These are phyloP conservation scores for Citeromyces nyonsensis DNA, from an alignment of 805 yeast genomes.

Conservation along the genomic window DNA sequence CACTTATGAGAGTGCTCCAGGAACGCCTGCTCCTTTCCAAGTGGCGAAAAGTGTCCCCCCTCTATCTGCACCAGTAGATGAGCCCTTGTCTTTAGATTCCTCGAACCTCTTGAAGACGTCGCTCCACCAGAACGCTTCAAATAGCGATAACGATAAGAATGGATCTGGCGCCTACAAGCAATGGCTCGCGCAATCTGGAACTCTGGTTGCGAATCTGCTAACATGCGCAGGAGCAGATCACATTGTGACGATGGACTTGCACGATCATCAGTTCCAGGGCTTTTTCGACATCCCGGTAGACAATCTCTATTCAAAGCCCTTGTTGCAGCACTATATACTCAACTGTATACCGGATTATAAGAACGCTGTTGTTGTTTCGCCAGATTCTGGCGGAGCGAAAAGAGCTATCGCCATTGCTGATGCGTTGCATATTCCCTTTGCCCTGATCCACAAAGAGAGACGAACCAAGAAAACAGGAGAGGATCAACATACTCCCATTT, in stretches of 20 bases:
- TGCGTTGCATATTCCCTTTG: conserved; percentile 74
- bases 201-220: conserved; percentile 73
- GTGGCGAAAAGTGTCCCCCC: neutral
- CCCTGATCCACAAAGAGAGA: conserved; percentile 89
- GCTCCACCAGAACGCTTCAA: conserved; percentile 13
- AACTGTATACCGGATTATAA: conserved; percentile 65
- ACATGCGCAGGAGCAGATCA: conserved; percentile 94
- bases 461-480: conserved; percentile 21
- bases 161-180: conserved; percentile 64
- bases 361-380: conserved; percentile 86
- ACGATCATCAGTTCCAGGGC: conserved; percentile 97
- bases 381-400: conserved; percentile 99
- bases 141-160: conserved; percentile 3
- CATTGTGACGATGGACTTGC: conserved; percentile 93
- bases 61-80: neutral
- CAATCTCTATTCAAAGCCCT: conserved; percentile 78
- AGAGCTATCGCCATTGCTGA: conserved; percentile 93
- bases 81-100: neutral
- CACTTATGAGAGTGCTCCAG: conserved; percentile 27
- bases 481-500: conserved; percentile 4
- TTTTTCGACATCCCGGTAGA: conserved; percentile 95
- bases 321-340: conserved; percentile 72
- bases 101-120: neutral
- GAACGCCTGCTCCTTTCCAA: conserved; percentile 17
- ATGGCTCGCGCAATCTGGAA: conserved; percentile 95